Conservation (phyloP, 2,329 filamentous ascomycete genomes). For the Microsporum audouinii region DNA sequence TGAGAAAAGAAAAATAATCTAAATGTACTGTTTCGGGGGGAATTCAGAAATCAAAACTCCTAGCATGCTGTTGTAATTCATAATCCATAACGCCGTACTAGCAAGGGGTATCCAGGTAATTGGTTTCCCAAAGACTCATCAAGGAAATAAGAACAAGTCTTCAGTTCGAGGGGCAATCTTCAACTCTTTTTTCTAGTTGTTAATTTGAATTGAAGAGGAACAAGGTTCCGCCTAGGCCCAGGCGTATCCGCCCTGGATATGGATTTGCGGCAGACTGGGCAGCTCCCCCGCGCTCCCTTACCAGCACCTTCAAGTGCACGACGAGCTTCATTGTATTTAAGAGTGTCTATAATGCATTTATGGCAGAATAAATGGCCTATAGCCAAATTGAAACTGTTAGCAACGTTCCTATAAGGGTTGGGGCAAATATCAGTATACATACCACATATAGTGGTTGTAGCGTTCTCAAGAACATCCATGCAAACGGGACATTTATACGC, state of each 20-base stretch:
- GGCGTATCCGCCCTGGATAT: constrained; percentile 28
- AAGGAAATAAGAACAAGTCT: not conserved
- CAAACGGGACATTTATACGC: constrained; percentile 51
- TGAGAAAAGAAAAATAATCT: not conserved
- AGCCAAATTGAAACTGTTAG: not conserved
- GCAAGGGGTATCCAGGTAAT: no score
- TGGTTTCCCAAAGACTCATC: not conserved
- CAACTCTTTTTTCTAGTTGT: constrained; percentile 20
- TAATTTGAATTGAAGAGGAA: constrained; percentile 31
- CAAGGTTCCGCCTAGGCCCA: constrained; percentile 27
- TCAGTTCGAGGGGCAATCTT: not conserved
- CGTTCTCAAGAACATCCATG: constrained; percentile 49
- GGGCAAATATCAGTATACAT: constrained; percentile 20
- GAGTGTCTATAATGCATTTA: constrained; percentile 49
- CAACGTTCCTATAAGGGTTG: not conserved
- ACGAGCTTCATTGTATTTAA: constrained; percentile 45
- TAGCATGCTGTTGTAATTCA: not conserved
- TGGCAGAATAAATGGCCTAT: constrained; percentile 54
- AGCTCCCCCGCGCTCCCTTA: constrained; percentile 29
- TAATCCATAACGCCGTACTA: not conserved
- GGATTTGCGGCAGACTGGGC: constrained; percentile 36
- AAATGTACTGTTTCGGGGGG: not conserved
- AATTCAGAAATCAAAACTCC: not conserved
- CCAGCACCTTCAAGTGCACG: constrained; percentile 26
- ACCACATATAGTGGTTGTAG: constrained; percentile 52